phyloP scores from a whole-genome alignment of 2,329 filamentous ascomycete species.

The Oidium heveae region DNA sequence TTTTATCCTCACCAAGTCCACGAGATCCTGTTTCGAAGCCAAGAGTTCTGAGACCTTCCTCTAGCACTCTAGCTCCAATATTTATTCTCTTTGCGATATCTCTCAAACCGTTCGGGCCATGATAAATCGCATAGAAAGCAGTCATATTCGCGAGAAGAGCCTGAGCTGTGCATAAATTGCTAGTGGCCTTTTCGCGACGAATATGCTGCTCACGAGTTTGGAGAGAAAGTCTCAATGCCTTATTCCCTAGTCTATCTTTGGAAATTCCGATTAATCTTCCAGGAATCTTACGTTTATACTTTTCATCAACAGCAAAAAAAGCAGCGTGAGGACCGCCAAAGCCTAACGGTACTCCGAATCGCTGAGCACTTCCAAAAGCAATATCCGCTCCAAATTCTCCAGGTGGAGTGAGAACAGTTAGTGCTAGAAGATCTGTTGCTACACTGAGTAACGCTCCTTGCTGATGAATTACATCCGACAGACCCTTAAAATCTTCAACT shows the following conservation, averaged over 20 bases:
- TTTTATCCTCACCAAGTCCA: constrained; percentile 28
- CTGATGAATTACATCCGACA: constrained; percentile 56
- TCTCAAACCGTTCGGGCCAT: constrained; percentile 63
- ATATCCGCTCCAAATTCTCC: constrained; percentile 91
- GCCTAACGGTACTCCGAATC: constrained; percentile 77
- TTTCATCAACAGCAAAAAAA: constrained; percentile 79
- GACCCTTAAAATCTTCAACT: constrained; percentile 44
- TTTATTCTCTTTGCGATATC: constrained; percentile 60
- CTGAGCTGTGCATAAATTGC: constrained; percentile 92
- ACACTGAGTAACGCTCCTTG: constrained; percentile 61
- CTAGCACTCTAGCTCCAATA: constrained; percentile 42
- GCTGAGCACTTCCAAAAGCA: constrained; percentile 77
- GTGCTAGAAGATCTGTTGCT: constrained; percentile 67
- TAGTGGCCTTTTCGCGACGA: constrained; percentile 83
- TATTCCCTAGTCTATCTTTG: constrained; percentile 65
- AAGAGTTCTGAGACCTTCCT: constrained; percentile 33
- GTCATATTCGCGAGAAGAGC: constrained; percentile 88
- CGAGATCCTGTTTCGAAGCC: constrained; percentile 37
- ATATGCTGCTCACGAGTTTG: constrained; percentile 95
- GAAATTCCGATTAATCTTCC: constrained; percentile 77
- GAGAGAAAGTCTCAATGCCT: constrained; percentile 58
- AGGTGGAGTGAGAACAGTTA: constrained; percentile 70
- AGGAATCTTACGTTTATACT: constrained; percentile 84
- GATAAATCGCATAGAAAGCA: constrained; percentile 82
- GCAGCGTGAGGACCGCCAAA: constrained; percentile 89